A percentile compares a stretch with the other conserved stretches of the same genome.
Evolutionary conservation across 139 green algal genomes (phyloP).

Genomic region (Chlamydomonas incerta): DNA sequence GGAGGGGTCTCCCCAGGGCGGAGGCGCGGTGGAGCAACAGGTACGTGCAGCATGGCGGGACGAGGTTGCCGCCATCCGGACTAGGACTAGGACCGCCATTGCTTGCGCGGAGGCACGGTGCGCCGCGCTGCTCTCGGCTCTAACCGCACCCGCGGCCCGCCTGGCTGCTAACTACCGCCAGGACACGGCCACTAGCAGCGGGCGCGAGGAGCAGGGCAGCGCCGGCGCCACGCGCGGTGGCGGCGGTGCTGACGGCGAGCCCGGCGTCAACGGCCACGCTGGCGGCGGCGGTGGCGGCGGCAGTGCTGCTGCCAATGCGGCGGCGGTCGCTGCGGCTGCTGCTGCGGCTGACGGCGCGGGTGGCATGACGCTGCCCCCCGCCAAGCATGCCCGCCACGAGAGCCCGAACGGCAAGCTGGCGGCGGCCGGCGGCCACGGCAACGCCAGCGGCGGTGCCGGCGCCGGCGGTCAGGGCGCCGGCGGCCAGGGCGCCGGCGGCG

Average conservation of each 20-base stretch:
- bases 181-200: constrained; percentile 57
- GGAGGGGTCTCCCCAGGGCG: background rate
- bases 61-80: too few relatives aligned
- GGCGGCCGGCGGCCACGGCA: background rate
- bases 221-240: constrained; percentile 12
- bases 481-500: background rate
- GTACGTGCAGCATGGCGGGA: too few relatives aligned
- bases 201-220: constrained; percentile 13
- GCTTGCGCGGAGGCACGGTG: too few relatives aligned
- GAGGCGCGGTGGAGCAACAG: background rate
- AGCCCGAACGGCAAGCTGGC: background rate
- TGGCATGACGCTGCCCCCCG: background rate
- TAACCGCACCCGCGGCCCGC: too few relatives aligned
- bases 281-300: background rate
- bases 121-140: too few relatives aligned
- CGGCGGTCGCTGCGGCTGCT: background rate
- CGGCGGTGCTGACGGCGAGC: constrained; percentile 17
- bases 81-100: too few relatives aligned
- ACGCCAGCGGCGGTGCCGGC: too few relatives aligned
- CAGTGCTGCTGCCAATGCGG: background rate
- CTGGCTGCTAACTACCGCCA: constrained; percentile 21
- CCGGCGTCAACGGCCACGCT: background rate
- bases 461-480: background rate
- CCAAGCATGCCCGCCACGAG: constrained; percentile 2
- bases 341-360: background rate